These are phyloP conservation scores for Calendula officinalis DNA, from an alignment of 129 eudicot species.

Conservation along the genomic window DNA sequence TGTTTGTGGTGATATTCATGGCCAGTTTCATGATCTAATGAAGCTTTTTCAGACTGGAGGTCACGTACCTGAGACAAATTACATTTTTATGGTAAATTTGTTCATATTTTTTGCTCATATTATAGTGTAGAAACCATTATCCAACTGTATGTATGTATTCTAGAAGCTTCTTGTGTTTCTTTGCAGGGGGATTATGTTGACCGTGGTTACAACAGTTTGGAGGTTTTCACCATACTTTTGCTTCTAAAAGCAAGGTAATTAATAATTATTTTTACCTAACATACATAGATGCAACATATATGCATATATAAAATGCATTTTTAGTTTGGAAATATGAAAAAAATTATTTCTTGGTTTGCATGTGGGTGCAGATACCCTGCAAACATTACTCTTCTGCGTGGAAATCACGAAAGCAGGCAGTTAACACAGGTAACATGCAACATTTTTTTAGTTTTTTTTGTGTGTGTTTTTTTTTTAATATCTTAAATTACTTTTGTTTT, in stretches of 20 bases:
- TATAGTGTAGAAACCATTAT: constrained; percentile 17
- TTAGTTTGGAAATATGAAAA: no score
- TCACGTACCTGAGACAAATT: constrained; percentile 94
- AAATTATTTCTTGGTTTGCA: background rate
- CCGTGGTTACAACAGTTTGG: constrained; percentile 98
- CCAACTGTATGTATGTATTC: background rate
- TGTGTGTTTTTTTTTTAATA: no score
- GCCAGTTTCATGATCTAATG: constrained; percentile 96
- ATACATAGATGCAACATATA: constrained; percentile 1
- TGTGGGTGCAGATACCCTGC: constrained; percentile 80
- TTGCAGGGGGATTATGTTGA: constrained; percentile 98
- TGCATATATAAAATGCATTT: no score
- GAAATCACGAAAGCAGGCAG: constrained; percentile 98
- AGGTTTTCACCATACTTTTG: constrained; percentile 93
- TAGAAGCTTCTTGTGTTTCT: constrained; percentile 20
- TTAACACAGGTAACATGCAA: constrained; percentile 66
- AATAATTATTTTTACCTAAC: background rate
- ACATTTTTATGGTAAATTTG: constrained; percentile 79
- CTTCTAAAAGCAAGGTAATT: constrained; percentile 95
- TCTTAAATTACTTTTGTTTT: background rate
- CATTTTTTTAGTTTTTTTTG: no score
- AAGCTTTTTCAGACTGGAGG: constrained; percentile 99
- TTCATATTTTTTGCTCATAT: background rate
- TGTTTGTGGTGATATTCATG: constrained; percentile 98
- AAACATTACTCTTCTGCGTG: constrained; percentile 91